Evolutionary conservation across 2,329 filamentous ascomycete genomes (phyloP).

Genomic region (Diaporthe citri): DNA sequence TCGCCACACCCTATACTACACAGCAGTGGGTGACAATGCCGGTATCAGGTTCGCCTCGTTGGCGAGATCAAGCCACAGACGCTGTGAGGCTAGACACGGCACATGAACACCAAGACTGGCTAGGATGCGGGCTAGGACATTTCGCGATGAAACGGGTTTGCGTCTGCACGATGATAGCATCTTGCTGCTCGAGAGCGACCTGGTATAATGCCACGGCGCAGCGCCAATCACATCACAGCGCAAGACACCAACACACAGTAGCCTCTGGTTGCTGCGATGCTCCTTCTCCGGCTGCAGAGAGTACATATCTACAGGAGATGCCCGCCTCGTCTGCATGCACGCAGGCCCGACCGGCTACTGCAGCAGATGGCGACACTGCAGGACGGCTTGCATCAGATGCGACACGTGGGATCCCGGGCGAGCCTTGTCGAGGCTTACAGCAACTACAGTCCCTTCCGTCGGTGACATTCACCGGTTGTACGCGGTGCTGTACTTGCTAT

Average conservation of each 20-base stretch:
- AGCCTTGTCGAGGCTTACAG: not conserved
- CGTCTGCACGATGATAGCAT: conserved; percentile 17
- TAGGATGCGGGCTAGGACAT: not conserved
- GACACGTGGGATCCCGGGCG: conserved; percentile 23
- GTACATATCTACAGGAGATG: not conserved
- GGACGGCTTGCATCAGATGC: conserved; percentile 22
- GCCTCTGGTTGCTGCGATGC: not conserved
- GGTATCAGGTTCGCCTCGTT: not conserved
- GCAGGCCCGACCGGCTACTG: conserved; percentile 22
- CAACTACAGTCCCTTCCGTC: not conserved
- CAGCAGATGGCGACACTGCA: conserved; percentile 25
- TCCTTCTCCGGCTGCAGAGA: not conserved
- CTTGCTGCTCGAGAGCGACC: not conserved
- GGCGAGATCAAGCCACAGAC: not conserved
- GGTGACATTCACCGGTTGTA: not conserved
- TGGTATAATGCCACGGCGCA: not conserved
- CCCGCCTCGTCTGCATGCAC: not conserved
- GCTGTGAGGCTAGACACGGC: conserved; percentile 10
- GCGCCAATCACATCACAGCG: conserved; percentile 4
- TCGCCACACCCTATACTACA: not conserved
- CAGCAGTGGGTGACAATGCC: not conserved
- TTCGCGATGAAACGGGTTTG: not conserved
- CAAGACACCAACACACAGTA: not conserved
- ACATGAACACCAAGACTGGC: not conserved
- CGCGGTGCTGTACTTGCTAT: too few relatives aligned